phyloP scores from a whole-genome alignment of 768 basidiomycete genomes.

The Boletus eberwhitei region DNA sequence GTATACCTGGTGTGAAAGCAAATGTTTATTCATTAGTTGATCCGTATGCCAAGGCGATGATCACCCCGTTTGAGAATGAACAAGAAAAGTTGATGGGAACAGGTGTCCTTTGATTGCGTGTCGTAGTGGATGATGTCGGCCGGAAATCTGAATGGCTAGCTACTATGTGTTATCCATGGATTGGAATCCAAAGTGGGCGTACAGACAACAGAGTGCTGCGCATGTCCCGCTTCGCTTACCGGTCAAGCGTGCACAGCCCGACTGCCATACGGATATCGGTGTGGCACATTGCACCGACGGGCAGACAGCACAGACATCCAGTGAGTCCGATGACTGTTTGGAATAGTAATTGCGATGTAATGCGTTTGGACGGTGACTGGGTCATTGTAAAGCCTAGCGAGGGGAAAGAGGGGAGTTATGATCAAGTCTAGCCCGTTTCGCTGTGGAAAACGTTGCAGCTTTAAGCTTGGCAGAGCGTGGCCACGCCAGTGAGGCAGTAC shows the following conservation, averaged over 20 bases:
- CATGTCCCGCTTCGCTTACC: neutral
- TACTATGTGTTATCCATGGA: neutral
- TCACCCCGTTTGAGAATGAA: neutral
- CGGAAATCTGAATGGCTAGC: neutral
- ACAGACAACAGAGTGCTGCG: neutral
- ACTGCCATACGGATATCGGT: neutral
- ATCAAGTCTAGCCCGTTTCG: neutral
- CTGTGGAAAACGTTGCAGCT: neutral
- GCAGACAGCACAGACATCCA: neutral
- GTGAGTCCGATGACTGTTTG: neutral
- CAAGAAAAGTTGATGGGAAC: too few species aligned
- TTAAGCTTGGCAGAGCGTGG: neutral
- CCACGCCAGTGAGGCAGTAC: slow-evolving; percentile 9
- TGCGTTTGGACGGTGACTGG: neutral
- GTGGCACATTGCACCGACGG: neutral
- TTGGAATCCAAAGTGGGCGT: neutral
- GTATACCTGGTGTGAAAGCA: too few species aligned
- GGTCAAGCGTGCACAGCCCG: neutral
- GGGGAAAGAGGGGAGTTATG: neutral
- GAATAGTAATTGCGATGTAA: neutral
- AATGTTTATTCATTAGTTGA: neutral
- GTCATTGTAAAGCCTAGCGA: neutral
- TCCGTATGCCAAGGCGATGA: neutral
- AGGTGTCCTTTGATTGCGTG: too few species aligned
- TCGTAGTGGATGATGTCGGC: neutral